Evolutionary conservation across 371 early-diverging fungal species (phyloP).

Genomic region (Apophysomyces trapeziformis): DNA sequence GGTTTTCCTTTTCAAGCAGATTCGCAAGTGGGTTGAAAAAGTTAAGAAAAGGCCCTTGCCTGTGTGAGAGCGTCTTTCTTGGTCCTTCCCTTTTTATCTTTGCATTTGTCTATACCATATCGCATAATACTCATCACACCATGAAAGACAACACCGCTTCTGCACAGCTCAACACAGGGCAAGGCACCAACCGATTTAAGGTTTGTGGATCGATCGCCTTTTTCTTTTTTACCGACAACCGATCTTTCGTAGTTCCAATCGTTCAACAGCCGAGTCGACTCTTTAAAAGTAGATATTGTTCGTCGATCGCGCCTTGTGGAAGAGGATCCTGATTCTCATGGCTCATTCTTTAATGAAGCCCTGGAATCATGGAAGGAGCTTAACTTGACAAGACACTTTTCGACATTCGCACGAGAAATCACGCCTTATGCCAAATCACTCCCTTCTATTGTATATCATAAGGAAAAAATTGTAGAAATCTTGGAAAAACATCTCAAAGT

Average conservation of each 20-base stretch:
- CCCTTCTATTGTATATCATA: slow-evolving; percentile 88
- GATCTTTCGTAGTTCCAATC: slow-evolving; percentile 70
- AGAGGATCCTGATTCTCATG: slow-evolving; percentile 68
- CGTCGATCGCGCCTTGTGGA: slow-evolving; percentile 52
- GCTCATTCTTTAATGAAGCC: slow-evolving; percentile 85
- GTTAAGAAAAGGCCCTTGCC: not conserved
- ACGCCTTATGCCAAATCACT: slow-evolving; percentile 71
- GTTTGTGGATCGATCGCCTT: slow-evolving; percentile 32
- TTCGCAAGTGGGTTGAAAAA: not conserved
- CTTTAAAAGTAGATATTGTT: slow-evolving; percentile 78
- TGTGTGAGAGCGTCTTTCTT: not conserved
- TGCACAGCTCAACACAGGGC: slow-evolving; percentile 67
- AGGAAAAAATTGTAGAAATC: slow-evolving; percentile 72
- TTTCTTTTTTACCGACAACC: not conserved
- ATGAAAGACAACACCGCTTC: slow-evolving; percentile 46
- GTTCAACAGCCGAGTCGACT: slow-evolving; percentile 79
- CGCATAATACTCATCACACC: not conserved
- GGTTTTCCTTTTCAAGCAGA: not conserved
- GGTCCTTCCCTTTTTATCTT: slow-evolving; percentile 8
- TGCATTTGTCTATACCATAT: slow-evolving; percentile 10
- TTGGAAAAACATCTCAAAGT: slow-evolving; percentile 71
- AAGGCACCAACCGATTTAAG: slow-evolving; percentile 74
- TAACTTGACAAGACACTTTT: slow-evolving; percentile 85
- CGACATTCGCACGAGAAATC: slow-evolving; percentile 69
- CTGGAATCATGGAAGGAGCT: slow-evolving; percentile 83